phyloP scores from a whole-genome alignment of 805 yeast genomes.

The Saccharomyces jurei region DNA sequence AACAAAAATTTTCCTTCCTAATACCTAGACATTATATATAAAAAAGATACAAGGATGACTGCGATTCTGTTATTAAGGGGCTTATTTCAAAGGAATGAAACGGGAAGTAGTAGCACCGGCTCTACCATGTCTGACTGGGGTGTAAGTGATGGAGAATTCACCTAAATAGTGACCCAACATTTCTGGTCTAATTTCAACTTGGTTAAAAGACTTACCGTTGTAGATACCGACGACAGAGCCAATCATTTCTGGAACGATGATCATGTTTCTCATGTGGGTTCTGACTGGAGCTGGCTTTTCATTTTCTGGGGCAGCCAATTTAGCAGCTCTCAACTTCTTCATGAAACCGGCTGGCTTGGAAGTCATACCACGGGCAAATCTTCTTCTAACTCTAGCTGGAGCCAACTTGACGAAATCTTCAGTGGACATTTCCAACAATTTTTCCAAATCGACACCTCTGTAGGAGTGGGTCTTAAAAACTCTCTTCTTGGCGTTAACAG shows the following conservation, averaged over 20 bases:
- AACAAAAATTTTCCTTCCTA: neutral
- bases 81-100: conserved; percentile 65
- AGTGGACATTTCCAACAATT: conserved; percentile 85
- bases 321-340: conserved; percentile 96
- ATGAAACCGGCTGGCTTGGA: conserved; percentile 91
- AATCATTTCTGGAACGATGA: conserved; percentile 98
- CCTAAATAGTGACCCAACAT: conserved; percentile 99
- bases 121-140: conserved; percentile 99
- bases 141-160: conserved; percentile 98
- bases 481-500: conserved; percentile 64
- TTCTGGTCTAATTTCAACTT: conserved; percentile 97
- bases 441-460: conserved; percentile 97
- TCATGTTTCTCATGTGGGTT: conserved; percentile 99
- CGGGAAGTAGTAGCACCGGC: conserved; percentile 77
- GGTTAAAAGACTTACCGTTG: conserved; percentile 99
- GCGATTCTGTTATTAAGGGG: conserved; percentile 1
- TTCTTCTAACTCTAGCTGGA: conserved; percentile 99
- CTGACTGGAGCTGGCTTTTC: conserved; percentile 97
- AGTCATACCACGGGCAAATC: conserved; percentile 96
- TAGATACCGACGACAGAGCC: conserved; percentile 97
- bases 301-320: conserved; percentile 77
- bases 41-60: neutral
- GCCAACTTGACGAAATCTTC: conserved; percentile 96
- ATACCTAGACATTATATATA: neutral
- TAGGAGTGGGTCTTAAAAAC: conserved; percentile 91